Evolutionary conservation across 768 basidiomycete species (phyloP), one percentile per base, ranked within the genome.

Genomic region (Leccinum uliginosum): DNA sequence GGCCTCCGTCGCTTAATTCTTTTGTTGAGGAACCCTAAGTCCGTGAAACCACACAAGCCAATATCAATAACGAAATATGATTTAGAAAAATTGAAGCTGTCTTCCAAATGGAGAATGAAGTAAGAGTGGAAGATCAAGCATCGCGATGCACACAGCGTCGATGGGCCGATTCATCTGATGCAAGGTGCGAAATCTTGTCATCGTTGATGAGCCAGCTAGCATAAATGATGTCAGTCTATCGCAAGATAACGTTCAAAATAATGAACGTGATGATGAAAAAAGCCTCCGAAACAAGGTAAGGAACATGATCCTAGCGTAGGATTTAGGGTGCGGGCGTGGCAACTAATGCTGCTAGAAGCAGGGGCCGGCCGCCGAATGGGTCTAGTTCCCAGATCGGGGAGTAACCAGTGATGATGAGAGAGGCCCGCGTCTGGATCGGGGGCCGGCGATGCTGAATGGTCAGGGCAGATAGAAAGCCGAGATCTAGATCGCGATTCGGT

Each of bases 21-120:
- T 29, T 26, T 19, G 34, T 17, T 14, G 27, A 29, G 15, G 40
- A 43, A 26, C 27, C 27, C 24, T 49, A 17, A 17, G 44, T 40
- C 23, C 26, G 40, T 10, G 32, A 32, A n/a, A 12, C 35, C 35
- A 49, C 12, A 34, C 23, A 21, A 4, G 11, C 17, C 5, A 43
- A 43, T 43, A 11, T 43, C 11, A 7, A 38, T 46, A 34, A 46
- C 21, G 45, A 54, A 48, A 15, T 26, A 9, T 11, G 26, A 50
- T 27, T 35, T 17, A 2, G n/a, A 46, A 29, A n/a, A 27, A 51
- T 24, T 17, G 23, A 40, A 26, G 34, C 6, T n/a, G 29, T 40
- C 15, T 27, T 27, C 59, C 30, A 61, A 51, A 60, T 38, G 45
- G 49, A 55, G 54, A 57, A 56, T 48, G 30, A 26, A 6, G 29